Evolutionary conservation across 208 protist species (phyloP).

Genomic region (Leishmania amazonensis): DNA sequence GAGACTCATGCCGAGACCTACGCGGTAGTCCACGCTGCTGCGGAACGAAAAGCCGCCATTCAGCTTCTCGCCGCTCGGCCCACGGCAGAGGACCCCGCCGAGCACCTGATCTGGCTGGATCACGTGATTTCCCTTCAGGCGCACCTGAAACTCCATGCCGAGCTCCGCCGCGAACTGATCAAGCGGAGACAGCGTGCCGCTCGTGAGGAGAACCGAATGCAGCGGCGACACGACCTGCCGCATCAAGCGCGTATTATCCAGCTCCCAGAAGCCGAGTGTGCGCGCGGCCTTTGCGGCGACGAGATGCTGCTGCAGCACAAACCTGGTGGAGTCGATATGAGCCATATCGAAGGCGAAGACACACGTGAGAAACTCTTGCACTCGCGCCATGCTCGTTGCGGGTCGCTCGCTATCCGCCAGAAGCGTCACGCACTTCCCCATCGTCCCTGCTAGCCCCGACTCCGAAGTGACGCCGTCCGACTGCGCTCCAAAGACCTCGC

Average conservation of each 20-base stretch:
- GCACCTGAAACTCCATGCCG: constrained; percentile 77
- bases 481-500: constrained; percentile 55
- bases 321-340: constrained; percentile 45
- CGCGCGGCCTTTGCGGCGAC: constrained; percentile 22
- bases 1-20: constrained; percentile 80
- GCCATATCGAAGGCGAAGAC: constrained; percentile 53
- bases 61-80: constrained; percentile 71
- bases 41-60: constrained; percentile 88
- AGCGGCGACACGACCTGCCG: constrained; percentile 44
- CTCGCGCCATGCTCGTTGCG: constrained; percentile 53
- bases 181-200: constrained; percentile 96
- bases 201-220: constrained; percentile 93
- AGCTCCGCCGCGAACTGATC: constrained; percentile 94
- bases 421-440: constrained; percentile 66
- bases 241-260: constrained; percentile 87
- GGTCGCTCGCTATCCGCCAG: constrained; percentile 66
- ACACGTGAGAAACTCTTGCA: constrained; percentile 74
- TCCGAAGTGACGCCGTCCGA: constrained; percentile 23
- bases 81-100: constrained; percentile 63
- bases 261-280: constrained; percentile 92
- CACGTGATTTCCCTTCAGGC: constrained; percentile 92
- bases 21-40: constrained; percentile 73
- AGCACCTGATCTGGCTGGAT: constrained; percentile 82
- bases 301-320: constrained; percentile 62
- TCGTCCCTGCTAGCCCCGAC: constrained; percentile 56